A percentile compares a stretch with the other conserved stretches of the same genome.
These are phyloP conservation scores for Prunus armeniaca DNA, from an alignment of 306 rosid genomes.

Conservation along the genomic window DNA sequence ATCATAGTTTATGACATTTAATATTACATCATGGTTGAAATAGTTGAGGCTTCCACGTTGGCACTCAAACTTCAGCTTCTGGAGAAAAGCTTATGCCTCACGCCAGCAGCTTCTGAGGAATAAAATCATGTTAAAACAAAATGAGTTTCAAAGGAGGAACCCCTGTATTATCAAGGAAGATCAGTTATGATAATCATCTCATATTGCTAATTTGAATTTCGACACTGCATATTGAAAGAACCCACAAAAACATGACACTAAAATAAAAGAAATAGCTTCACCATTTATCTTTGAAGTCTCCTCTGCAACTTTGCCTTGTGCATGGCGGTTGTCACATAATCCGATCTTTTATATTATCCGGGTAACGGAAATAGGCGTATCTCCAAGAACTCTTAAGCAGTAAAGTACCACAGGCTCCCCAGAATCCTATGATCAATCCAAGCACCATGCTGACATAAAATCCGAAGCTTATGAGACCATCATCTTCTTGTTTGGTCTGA, in stretches of 20 bases:
- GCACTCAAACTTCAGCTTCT: not conserved
- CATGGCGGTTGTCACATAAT: not conserved
- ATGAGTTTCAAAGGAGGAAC: too few relatives aligned
- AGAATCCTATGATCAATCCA: constrained; percentile 31
- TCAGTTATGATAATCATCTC: too few relatives aligned
- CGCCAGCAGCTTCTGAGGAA: too few relatives aligned
- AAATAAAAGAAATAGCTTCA: not conserved
- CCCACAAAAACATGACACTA: too few relatives aligned
- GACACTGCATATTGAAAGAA: too few relatives aligned
- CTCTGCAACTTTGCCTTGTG: not conserved
- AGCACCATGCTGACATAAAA: constrained; percentile 26
- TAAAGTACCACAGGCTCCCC: constrained; percentile 23
- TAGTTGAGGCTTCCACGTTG: not conserved
- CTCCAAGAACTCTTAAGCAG: constrained; percentile 26
- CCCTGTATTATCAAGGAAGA: too few relatives aligned
- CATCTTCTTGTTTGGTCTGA: not conserved
- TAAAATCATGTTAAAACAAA: too few relatives aligned
- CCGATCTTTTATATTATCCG: not conserved
- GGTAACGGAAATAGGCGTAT: not conserved
- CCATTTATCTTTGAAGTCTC: not conserved
- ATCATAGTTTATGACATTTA: not conserved
- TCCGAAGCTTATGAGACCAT: constrained; percentile 8
- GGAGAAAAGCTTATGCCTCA: too few relatives aligned
- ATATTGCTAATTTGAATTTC: too few relatives aligned
- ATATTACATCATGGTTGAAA: not conserved